A percentile compares a stretch with the other conserved stretches of the same genome.
phyloP scores from a whole-genome alignment of 768 basidiomycete species.

The Harrya chromipes region DNA sequence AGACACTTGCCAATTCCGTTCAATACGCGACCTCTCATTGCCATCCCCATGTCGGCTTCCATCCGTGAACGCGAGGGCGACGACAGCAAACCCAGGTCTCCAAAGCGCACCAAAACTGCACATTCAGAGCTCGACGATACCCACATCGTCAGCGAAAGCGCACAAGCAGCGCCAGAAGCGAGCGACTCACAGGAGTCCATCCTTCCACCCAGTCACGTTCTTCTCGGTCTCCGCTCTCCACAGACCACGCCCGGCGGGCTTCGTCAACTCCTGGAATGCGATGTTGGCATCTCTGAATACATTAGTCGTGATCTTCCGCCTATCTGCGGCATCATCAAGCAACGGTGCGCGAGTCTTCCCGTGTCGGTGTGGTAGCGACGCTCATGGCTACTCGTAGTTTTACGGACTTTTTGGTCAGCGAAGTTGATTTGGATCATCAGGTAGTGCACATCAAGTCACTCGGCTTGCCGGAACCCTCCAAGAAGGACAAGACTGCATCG shows the following conservation, averaged over 20 bases:
- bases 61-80: constrained; percentile 54
- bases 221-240: constrained; percentile 59
- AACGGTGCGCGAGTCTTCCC: constrained; percentile 56
- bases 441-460: constrained; percentile 81
- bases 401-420: constrained; percentile 94
- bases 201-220: constrained; percentile 72
- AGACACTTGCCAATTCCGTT: too few relatives aligned
- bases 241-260: constrained; percentile 48
- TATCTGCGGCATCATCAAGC: constrained; percentile 94
- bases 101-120: constrained; percentile 38
- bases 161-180: constrained; percentile 1
- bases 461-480: constrained; percentile 56
- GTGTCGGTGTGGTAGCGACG: background rate
- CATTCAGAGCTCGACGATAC: constrained; percentile 15
- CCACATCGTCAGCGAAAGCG: constrained; percentile 2
- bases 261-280: constrained; percentile 63
- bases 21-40: background rate
- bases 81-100: constrained; percentile 32
- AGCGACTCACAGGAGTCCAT: constrained; percentile 22
- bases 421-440: constrained; percentile 79
- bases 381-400: constrained; percentile 54
- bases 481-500: constrained; percentile 36
- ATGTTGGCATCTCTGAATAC: constrained; percentile 92
- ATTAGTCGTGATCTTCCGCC: constrained; percentile 64
- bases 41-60: constrained; percentile 31